Percentiles rank a stretch among this genome's conserved stretches.
Evolutionary conservation across 352 stramenopile genomes (phyloP).

Genomic region (Phytophthora boehmeriae): DNA sequence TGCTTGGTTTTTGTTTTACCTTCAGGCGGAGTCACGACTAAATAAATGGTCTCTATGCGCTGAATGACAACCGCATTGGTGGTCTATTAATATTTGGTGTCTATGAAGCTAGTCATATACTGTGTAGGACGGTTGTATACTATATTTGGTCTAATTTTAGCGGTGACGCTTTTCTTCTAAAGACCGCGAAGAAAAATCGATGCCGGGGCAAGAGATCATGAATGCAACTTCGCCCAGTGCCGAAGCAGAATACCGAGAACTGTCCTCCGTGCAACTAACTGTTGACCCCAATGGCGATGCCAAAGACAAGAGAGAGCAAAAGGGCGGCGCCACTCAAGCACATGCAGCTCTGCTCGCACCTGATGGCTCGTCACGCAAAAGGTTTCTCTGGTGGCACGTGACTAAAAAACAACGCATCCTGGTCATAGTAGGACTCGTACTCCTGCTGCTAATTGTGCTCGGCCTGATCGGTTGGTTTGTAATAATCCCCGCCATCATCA

Average conservation of each 20-base stretch:
- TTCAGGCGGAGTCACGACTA: too few species aligned
- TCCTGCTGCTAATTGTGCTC: slow-evolving; percentile 42
- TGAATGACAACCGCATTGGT: too few species aligned
- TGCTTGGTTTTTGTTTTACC: too few species aligned
- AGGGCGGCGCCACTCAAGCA: slow-evolving; percentile 10
- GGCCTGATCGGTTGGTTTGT: slow-evolving; percentile 63
- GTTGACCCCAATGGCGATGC: background rate
- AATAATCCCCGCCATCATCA: slow-evolving; percentile 60
- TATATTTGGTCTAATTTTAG: background rate
- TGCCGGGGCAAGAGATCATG: slow-evolving; percentile 11
- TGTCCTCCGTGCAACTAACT: slow-evolving; percentile 20
- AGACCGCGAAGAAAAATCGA: background rate
- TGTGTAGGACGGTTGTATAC: too few species aligned
- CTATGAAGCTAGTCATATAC: too few species aligned
- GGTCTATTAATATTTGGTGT: too few species aligned
- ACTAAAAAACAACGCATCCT: slow-evolving; percentile 53
- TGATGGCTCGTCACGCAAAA: slow-evolving; percentile 28
- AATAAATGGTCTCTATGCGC: too few species aligned
- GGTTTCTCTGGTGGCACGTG: slow-evolving; percentile 59
- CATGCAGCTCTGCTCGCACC: slow-evolving; percentile 3
- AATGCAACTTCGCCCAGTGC: slow-evolving; percentile 14
- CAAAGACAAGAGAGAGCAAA: slow-evolving; percentile 6
- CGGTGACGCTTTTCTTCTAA: background rate
- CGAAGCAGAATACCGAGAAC: slow-evolving; percentile 14
- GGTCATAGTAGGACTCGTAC: slow-evolving; percentile 40